Evolutionary conservation across 2,329 filamentous ascomycete genomes (phyloP).

Genomic region (Pyricularia pennisetigena): DNA sequence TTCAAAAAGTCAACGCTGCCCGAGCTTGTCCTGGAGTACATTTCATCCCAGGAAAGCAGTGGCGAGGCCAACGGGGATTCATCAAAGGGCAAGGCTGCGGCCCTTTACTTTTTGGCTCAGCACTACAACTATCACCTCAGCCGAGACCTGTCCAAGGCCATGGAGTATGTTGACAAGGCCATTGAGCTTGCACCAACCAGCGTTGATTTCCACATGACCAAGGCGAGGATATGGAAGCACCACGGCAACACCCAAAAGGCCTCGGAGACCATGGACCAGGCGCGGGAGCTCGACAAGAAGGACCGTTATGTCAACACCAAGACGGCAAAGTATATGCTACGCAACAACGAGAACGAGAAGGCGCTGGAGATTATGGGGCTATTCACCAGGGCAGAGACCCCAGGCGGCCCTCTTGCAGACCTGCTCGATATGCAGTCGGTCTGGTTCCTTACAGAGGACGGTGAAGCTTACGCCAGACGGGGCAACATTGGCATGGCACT

Average conservation of each 20-base stretch:
- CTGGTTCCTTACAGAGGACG: slow-evolving; percentile 95
- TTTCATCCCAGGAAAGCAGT: slow-evolving; percentile 36
- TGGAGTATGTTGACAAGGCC: slow-evolving; percentile 73
- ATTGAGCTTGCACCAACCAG: slow-evolving; percentile 70
- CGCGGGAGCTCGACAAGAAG: slow-evolving; percentile 73
- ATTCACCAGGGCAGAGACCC: slow-evolving; percentile 86
- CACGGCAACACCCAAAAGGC: slow-evolving; percentile 70
- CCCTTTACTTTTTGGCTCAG: slow-evolving; percentile 88
- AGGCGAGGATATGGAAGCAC: slow-evolving; percentile 92
- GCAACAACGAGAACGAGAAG: slow-evolving; percentile 82
- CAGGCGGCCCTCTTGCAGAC: slow-evolving; percentile 80
- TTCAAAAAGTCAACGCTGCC: slow-evolving; percentile 71
- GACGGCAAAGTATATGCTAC: slow-evolving; percentile 89
- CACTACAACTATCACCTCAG: slow-evolving; percentile 93
- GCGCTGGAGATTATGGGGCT: slow-evolving; percentile 83
- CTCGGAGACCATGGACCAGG: slow-evolving; percentile 78
- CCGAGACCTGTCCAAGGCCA: slow-evolving; percentile 72
- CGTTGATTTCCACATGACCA: slow-evolving; percentile 90
- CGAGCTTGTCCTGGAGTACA: slow-evolving; percentile 69
- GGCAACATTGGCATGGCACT: slow-evolving; percentile 76
- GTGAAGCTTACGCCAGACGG: slow-evolving; percentile 76
- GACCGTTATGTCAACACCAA: slow-evolving; percentile 99
- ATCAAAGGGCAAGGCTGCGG: slow-evolving; percentile 62
- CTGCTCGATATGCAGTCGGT: slow-evolving; percentile 97
- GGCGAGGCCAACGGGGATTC: slow-evolving; percentile 34